Base-by-base conservation (phyloP, 164 flowering plant species). In the Vitis labrusca region DNA sequence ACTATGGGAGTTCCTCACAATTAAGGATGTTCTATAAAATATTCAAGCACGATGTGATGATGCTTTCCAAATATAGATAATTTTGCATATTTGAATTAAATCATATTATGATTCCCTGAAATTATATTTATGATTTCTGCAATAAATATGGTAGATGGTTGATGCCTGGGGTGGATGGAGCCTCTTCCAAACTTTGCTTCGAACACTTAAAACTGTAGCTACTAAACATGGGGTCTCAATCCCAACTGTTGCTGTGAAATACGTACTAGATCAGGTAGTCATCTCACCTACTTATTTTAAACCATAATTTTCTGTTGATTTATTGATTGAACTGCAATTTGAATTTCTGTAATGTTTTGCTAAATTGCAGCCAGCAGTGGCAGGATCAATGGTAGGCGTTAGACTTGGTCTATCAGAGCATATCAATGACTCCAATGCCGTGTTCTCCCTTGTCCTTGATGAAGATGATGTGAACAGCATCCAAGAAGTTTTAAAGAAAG, bases 101-200 rank as follows among this genome's bases (percentile, higher is more conserved):
- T 37, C 44, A 37, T 37, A 37, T 37, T 37, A 37, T 37, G 44
- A 37, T 37, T 37, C 44, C 44, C 44, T 37, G 44, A 37, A 37
- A 37, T 37, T 37, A 9, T 44, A 37, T 37, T 10, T n/a, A 15
- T 37, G 44, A 15, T 50, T 47, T 64, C 56, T 65, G 44, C 49
- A 57, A 47, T 9, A 8, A 44, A 53, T 30, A 9, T 69, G 63
- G 66, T 83, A 95, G 99, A 93, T 93, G 98, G 91, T 95, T 73
- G 99, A 93, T 81, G 99, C 98, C 2, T 95, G 99, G 98, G 99
- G 98, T 73, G 99, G 97, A 59, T 95, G 99, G 99, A 81, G 85
- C 76, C 85, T 83, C 23, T 95, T 95, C 85, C 99, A 95, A 78
- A 76, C 13, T 71, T 71, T 95, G 83, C 94, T 95, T 73, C 82